These are phyloP conservation scores for Sophora flavescens DNA, from an alignment of 306 rosid genomes.

Conservation along the genomic window DNA sequence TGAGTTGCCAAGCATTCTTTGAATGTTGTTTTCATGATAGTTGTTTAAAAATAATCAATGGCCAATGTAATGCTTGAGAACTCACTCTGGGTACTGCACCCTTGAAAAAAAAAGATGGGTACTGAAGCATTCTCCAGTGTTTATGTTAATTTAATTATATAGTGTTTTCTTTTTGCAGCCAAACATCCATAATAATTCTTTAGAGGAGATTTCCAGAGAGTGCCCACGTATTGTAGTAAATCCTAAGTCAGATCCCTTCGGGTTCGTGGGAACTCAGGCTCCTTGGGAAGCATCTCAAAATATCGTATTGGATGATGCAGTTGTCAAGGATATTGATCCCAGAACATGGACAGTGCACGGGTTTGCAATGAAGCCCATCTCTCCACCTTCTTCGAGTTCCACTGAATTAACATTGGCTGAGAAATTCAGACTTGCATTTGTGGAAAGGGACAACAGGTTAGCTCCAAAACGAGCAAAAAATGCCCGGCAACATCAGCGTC, in stretches of 20 bases:
- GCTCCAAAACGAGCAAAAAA: conserved; percentile 95
- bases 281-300: conserved; percentile 78
- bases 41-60: not conserved
- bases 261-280: conserved; percentile 66
- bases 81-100: not conserved
- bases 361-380: conserved; percentile 43
- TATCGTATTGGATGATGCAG: conserved; percentile 60
- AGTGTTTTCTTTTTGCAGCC: conserved; percentile 62
- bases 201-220: conserved; percentile 67
- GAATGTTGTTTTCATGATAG: not conserved
- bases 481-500: conserved; percentile 88
- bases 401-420: conserved; percentile 84
- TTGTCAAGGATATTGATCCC: conserved; percentile 72
- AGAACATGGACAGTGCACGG: conserved; percentile 76
- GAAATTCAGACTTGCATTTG: conserved; percentile 90
- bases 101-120: not conserved
- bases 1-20: not conserved
- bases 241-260: conserved; percentile 77
- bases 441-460: conserved; percentile 82
- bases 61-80: not conserved
- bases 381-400: conserved; percentile 47
- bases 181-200: conserved; percentile 68
- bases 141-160: conserved; percentile 17
- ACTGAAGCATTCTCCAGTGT: not conserved
- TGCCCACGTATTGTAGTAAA: conserved; percentile 86